Base-by-base conservation (phyloP, 202 grass and related monocot species). In the Musa balbisiana region DNA sequence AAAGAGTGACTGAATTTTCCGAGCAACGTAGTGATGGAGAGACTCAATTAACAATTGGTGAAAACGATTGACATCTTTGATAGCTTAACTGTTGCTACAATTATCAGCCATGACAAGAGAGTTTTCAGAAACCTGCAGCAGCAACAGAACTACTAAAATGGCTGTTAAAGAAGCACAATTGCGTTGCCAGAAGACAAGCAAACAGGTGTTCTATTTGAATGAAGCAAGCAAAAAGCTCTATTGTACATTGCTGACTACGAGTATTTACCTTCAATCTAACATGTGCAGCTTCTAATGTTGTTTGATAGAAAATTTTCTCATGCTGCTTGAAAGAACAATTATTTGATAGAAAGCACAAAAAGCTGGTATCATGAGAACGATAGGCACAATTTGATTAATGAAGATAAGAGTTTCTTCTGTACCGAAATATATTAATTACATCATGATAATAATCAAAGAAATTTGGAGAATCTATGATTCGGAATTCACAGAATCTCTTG, bases 91-190 rank as follows among this genome's bases (percentile, higher is more conserved):
- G 78, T 89, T 89, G 71, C 81, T 83, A 16, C 81, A 74, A 49
- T 89, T 89, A 43, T 89, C 87, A 75, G 83, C 87, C 87, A 86
- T 83, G 22, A 86, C 87, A 0, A 86, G 86, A 78, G 85, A 83
- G 49, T 74, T 83, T 81, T 77, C 73, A 72, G 87, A 83, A n/a
- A 86, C 83, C 55, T 76, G 83, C 87, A 86, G 83, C 81, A 74
- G 27, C 6, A 9, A 1, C 58, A 62, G 4, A 43, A 43, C 33
- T 6, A 43, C 4, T 43, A 8, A 43, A 43, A 43, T 62, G 58
- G 58, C 15, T 6, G 16, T 62, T 20, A 62, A 19, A 62, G 1
- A 62, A 62, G 16, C 16, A n/a, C 9, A 15, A 16, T 19, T 9
- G 4, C 4, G 33, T 43, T 43, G 33, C 33, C 33, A 43, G 33